Evolutionary conservation across 2,329 filamentous ascomycete genomes (phyloP), one percentile per base, ranked within the genome.

Genomic region (Pestalotiopsis fici): DNA sequence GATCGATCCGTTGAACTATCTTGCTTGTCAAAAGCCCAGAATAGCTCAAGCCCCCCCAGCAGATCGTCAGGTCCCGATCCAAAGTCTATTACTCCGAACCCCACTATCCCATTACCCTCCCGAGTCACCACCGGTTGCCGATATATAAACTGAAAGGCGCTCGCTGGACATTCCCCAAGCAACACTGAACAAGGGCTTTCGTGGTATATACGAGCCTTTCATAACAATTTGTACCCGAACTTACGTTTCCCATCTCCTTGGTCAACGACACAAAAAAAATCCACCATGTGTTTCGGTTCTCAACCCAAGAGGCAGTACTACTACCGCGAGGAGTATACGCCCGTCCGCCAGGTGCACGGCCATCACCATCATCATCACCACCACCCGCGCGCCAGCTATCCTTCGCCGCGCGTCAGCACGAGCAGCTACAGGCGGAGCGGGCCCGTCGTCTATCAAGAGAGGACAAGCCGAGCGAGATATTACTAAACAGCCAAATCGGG

Each of bases 291-390:
- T 74, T 86, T 87, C 79, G 74, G 78, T 59, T 70, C 77, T 4
- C 78, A 81, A 67, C 81, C 83, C 65, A 77, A 75, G 35, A 82
- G 80, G 54, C 81, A 81, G 59, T 86, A 88, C 79, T 88, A 88
- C 79, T 86, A 87, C 75, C 83, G 83, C 74, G 83, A 87, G 78
- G 85, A 87, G 71, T 80, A 83, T 70, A 80, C 85, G 59, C 85
- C 85, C 56, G 79, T 82, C 67, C 78, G 83, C 54, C 79, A 81
- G 61, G 74, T 74, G 64, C 73, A 77, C 70, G 69, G 72, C 55
- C 77, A 79, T 55, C 62, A 65, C 28, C 47, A 66, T 21, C 62
- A 66, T 39, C 67, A 70, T 57, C 66, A 68, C 66, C 66, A 67
- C 43, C 67, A 68, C 59, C 66, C 67, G 50, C 65, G 55, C 50